phyloP scores from a whole-genome alignment of 73 alveolate genomes.

The Symbiodinium natans region DNA sequence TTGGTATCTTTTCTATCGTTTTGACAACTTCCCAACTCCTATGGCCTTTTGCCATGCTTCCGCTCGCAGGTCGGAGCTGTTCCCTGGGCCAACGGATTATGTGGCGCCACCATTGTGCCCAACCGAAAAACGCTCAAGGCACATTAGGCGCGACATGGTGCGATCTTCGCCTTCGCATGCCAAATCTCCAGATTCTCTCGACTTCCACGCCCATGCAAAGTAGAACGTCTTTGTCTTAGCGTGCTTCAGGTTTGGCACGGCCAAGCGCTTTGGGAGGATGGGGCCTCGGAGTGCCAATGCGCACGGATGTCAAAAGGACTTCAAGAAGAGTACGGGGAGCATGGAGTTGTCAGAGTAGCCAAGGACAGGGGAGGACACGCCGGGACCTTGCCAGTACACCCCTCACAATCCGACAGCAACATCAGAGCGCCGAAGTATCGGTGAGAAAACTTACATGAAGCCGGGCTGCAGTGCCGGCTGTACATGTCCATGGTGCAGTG shows the following conservation, averaged over 20 bases:
- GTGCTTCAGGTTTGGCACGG: slow-evolving; percentile 43
- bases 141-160: slow-evolving; percentile 23
- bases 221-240: not conserved
- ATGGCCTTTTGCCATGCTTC: not conserved
- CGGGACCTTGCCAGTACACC: slow-evolving; percentile 80
- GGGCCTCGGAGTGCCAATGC: not conserved
- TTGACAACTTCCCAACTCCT: not conserved
- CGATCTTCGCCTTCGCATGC: not conserved
- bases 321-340: no score
- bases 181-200: not conserved
- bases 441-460: slow-evolving; percentile 45
- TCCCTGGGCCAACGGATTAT: slow-evolving; percentile 85
- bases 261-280: slow-evolving; percentile 85
- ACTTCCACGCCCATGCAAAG: no score
- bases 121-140: not conserved
- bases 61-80: slow-evolving; percentile 19
- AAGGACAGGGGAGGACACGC: slow-evolving; percentile 51
- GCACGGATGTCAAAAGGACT: not conserved
- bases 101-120: slow-evolving; percentile 30
- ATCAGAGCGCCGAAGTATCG: slow-evolving; percentile 84
- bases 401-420: slow-evolving; percentile 54
- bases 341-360: not conserved
- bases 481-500: no score
- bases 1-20: not conserved
- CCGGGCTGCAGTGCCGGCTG: not conserved